Percentiles rank a stretch among this genome's conserved stretches.
phyloP scores from a whole-genome alignment of 495 filamentous ascomycete species.

The Aspergillus sclerotiicarbonarius region DNA sequence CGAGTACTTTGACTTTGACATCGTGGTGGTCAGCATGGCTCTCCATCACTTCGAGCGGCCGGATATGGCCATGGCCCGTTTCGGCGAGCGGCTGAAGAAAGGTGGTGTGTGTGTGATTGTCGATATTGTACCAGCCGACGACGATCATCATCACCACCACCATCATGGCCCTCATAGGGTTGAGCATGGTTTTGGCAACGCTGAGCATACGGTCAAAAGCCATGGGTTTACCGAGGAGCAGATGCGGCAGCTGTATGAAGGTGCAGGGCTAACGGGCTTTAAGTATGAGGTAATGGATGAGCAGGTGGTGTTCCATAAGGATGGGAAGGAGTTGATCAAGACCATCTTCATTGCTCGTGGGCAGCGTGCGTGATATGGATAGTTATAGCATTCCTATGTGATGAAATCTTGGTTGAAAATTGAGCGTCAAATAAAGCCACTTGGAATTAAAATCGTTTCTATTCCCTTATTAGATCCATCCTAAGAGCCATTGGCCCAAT shows the following conservation, averaged over 20 bases:
- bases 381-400: not conserved
- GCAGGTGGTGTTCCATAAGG: constrained; percentile 28
- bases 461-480: too few relatives aligned
- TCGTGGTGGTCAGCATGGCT: constrained; percentile 62
- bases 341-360: constrained; percentile 40
- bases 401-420: not conserved
- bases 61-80: constrained; percentile 48
- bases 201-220: constrained; percentile 47
- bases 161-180: constrained; percentile 18
- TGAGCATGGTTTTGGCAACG: constrained; percentile 27
- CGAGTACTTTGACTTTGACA: constrained; percentile 58
- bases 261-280: constrained; percentile 51
- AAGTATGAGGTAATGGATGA: constrained; percentile 33
- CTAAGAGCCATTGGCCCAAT: too few relatives aligned
- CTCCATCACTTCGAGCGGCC: constrained; percentile 74
- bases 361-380: constrained; percentile 19
- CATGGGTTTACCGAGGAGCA: constrained; percentile 57
- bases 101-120: constrained; percentile 65
- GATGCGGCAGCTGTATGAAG: constrained; percentile 51
- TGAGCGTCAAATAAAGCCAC: not conserved
- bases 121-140: constrained; percentile 53
- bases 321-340: constrained; percentile 25
- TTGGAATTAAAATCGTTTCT: too few relatives aligned
- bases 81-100: constrained; percentile 58
- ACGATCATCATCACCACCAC: constrained; percentile 26